A percentile compares a stretch with the other conserved stretches of the same genome.
phyloP scores from a whole-genome alignment of 768 basidiomycete genomes.

The Termitomyces eurrhizus region DNA sequence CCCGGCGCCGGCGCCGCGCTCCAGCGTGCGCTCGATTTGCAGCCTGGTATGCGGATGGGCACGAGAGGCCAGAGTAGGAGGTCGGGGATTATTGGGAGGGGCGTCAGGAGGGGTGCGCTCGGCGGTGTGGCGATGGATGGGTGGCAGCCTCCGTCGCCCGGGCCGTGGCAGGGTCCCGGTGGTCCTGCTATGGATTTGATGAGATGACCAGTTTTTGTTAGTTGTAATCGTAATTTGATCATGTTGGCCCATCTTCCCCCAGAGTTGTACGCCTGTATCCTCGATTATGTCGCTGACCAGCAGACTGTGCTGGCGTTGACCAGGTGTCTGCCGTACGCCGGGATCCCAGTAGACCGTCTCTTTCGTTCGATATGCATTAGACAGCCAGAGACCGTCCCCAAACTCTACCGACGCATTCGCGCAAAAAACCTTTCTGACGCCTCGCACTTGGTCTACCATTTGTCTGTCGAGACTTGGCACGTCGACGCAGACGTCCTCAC shows the following conservation, averaged over 20 bases:
- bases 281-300: slow-evolving; percentile 25
- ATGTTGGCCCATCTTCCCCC: slow-evolving; percentile 8
- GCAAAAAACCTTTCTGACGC: slow-evolving; percentile 19
- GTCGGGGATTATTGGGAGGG: slow-evolving; percentile 54
- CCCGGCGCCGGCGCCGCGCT: slow-evolving; percentile 26
- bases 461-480: slow-evolving; percentile 59
- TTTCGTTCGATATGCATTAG: slow-evolving; percentile 56
- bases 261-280: slow-evolving; percentile 17
- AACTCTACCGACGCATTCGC: slow-evolving; percentile 55
- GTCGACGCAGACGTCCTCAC: slow-evolving; percentile 74
- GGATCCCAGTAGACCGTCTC: slow-evolving; percentile 53
- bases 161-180: slow-evolving; percentile 5
- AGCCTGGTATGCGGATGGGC: slow-evolving; percentile 48
- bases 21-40: slow-evolving; percentile 49
- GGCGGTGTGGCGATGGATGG: background rate
- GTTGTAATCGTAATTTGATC: background rate
- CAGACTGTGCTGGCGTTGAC: slow-evolving; percentile 54
- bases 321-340: slow-evolving; percentile 56
- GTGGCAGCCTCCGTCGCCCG: slow-evolving; percentile 9
- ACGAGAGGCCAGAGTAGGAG: slow-evolving; percentile 42
- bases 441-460: slow-evolving; percentile 39
- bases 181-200: slow-evolving; percentile 6
- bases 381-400: slow-evolving; percentile 46
- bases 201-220: background rate
- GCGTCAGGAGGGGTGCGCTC: slow-evolving; percentile 25